These are phyloP conservation scores for Phlegmacium glaucopus DNA, from an alignment of 768 basidiomycete genomes.

Conservation along the genomic window DNA sequence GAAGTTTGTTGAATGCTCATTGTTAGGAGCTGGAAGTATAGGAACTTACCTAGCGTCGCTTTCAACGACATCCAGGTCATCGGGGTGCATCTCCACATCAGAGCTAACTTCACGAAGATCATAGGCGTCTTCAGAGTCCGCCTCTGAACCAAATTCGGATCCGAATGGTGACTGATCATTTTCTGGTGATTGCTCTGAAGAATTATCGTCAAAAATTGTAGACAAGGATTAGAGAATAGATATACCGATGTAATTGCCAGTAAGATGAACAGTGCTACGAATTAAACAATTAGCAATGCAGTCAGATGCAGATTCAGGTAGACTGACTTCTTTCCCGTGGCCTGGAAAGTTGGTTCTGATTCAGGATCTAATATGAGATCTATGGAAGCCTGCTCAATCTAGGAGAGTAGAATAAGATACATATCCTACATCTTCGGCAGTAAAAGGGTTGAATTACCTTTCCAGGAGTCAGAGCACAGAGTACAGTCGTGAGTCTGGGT, in stretches of 20 bases:
- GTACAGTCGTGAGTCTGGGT: constrained; percentile 44
- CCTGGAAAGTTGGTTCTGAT: constrained; percentile 63
- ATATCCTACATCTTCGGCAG: background rate
- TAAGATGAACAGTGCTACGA: constrained; percentile 65
- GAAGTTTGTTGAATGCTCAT: background rate
- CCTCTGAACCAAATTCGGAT: constrained; percentile 13
- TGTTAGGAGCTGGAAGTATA: background rate
- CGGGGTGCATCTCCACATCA: constrained; percentile 73
- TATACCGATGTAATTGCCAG: constrained; percentile 83
- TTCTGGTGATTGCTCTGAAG: constrained; percentile 45
- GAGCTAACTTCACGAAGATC: constrained; percentile 77
- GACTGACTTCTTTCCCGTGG: constrained; percentile 75
- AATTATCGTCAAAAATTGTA: background rate
- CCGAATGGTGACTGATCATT: constrained; percentile 47
- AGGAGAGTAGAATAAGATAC: constrained; percentile 5
- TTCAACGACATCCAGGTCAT: constrained; percentile 55
- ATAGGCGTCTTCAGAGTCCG: constrained; percentile 41
- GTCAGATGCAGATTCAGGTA: background rate
- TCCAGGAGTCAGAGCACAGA: constrained; percentile 80
- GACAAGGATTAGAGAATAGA: constrained; percentile 1
- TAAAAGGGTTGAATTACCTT: constrained; percentile 44
- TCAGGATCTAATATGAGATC: constrained; percentile 70
- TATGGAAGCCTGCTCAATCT: constrained; percentile 77
- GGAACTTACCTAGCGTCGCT: constrained; percentile 50
- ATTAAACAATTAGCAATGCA: constrained; percentile 7